Conservation (phyloP, 495 filamentous ascomycete genomes). For the Neurospora sp. region DNA sequence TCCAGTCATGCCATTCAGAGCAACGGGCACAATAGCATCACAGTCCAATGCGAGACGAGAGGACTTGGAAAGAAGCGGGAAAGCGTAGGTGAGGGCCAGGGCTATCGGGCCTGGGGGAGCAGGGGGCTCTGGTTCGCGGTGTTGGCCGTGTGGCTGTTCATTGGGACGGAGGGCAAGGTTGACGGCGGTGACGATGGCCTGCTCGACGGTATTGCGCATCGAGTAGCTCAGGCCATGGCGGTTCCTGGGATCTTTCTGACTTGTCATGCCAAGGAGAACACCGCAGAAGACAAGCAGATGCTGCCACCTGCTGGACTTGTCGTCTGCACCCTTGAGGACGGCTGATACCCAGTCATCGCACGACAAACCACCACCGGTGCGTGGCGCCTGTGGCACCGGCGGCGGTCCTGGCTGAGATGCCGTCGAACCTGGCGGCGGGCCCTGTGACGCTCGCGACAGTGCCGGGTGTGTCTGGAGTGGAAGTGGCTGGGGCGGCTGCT, state of each 20-base stretch:
- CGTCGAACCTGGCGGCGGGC: not conserved
- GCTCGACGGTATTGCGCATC: constrained; percentile 63
- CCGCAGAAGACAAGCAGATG: constrained; percentile 75
- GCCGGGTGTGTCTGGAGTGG: not conserved
- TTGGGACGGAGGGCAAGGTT: constrained; percentile 54
- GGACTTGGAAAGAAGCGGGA: constrained; percentile 57
- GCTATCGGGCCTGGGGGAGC: constrained; percentile 53
- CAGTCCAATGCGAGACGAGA: constrained; percentile 53
- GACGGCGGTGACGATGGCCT: constrained; percentile 64
- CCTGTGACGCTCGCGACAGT: not conserved
- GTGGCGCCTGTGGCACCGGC: constrained; percentile 13
- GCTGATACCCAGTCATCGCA: constrained; percentile 78
- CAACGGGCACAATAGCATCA: constrained; percentile 61
- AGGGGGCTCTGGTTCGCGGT: constrained; percentile 32
- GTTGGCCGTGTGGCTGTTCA: constrained; percentile 17
- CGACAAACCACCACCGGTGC: constrained; percentile 37
- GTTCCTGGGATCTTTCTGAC: constrained; percentile 45
- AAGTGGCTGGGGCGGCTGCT: constrained; percentile 2
- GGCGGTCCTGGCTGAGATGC: not conserved
- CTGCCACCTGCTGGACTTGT: constrained; percentile 76
- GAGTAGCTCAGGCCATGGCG: constrained; percentile 49
- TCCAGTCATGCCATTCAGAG: constrained; percentile 55
- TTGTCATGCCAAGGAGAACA: constrained; percentile 62
- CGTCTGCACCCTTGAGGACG: constrained; percentile 73
- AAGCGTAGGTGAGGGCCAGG: constrained; percentile 69